Conservation (phyloP, 768 basidiomycete genomes). For the Rubroboletus pulcherrimus region DNA sequence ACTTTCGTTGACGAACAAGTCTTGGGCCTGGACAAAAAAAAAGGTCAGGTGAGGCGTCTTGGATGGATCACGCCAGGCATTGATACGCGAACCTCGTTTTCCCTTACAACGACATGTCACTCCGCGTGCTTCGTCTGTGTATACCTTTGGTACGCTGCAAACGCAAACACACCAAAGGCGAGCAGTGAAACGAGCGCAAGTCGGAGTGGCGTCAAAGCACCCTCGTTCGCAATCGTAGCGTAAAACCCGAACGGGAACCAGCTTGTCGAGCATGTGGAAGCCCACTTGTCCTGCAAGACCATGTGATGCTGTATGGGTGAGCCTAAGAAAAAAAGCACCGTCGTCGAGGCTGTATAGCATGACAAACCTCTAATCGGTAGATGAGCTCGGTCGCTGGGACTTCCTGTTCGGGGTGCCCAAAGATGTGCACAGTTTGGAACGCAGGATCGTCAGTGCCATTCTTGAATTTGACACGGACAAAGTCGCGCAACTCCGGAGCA, state of each 20-base stretch:
- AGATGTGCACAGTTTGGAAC: no score
- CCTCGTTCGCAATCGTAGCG: neutral
- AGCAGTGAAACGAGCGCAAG: conserved; percentile 7
- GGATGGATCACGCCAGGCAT: neutral
- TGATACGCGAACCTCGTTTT: conserved; percentile 10
- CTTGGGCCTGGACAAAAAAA: no score
- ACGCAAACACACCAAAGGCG: conserved; percentile 11
- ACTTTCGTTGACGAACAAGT: no score
- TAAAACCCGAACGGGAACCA: conserved; percentile 23
- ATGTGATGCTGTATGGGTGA: conserved; percentile 32
- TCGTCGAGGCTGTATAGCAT: no score
- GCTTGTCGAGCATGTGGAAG: conserved; percentile 34
- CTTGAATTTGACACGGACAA: no score
- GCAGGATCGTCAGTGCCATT: no score
- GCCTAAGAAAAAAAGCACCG: no score
- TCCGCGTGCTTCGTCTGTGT: conserved; percentile 9
- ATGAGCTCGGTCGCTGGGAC: conserved; percentile 60
- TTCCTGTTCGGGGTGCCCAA: no score
- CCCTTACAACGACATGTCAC: neutral
- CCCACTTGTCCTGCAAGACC: conserved; percentile 38
- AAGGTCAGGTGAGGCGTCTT: neutral
- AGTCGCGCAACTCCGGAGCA: conserved; percentile 74
- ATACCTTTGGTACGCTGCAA: conserved; percentile 13
- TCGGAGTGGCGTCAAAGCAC: neutral
- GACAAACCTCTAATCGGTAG: conserved; percentile 69